phyloP scores from a whole-genome alignment of 2,329 filamentous ascomycete genomes.

The Coniochaeta sp. region DNA sequence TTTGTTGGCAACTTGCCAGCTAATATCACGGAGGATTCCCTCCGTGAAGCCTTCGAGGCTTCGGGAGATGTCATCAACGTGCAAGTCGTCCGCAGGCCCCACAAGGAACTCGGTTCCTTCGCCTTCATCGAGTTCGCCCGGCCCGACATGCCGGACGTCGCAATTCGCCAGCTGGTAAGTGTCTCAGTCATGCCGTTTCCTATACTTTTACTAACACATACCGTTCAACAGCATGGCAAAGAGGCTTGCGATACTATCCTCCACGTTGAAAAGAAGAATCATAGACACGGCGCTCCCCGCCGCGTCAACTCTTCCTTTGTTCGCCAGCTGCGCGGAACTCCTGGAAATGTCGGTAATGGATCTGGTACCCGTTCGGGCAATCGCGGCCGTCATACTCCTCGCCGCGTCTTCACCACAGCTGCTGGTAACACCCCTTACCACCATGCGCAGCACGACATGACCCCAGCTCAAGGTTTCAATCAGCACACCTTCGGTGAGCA shows the following conservation, averaged over 20 bases:
- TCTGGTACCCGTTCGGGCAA: background rate
- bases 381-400: background rate
- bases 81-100: conserved; percentile 18
- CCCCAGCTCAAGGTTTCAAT: background rate
- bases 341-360: background rate
- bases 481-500: background rate
- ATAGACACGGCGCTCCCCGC: background rate
- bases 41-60: conserved; percentile 15
- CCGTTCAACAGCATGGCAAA: background rate
- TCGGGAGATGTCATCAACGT: conserved; percentile 20
- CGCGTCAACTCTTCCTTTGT: background rate
- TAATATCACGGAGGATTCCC: conserved; percentile 13
- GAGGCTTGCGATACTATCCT: background rate
- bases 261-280: background rate
- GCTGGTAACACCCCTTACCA: background rate
- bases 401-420: background rate
- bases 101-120: conserved; percentile 13
- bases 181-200: background rate
- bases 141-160: conserved; percentile 10
- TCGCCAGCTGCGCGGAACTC: background rate
- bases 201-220: background rate
- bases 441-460: background rate
- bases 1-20: conserved; percentile 23
- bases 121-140: conserved; percentile 19
- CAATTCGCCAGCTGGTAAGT: background rate